phyloP scores from a whole-genome alignment of 495 filamentous ascomycete genomes.

The Podospora pseudopauciseta region DNA sequence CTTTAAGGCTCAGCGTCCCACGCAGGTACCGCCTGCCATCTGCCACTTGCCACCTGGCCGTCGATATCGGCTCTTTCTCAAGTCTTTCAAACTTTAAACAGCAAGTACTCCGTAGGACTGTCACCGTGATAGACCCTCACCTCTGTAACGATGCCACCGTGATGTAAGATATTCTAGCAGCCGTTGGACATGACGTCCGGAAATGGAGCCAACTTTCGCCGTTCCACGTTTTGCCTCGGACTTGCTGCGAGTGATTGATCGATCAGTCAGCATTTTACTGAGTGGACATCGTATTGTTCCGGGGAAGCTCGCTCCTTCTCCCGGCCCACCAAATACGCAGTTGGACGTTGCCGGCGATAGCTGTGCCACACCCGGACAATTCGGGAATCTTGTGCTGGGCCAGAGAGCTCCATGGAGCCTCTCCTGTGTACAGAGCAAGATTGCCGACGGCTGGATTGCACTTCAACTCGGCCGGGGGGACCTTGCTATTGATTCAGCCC shows the following conservation, averaged over 20 bases:
- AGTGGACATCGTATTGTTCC: neutral
- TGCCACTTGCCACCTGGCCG: no score
- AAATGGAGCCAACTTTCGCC: neutral
- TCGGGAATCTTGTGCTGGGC: neutral
- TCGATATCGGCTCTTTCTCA: no score
- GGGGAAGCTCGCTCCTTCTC: neutral
- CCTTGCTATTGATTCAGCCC: neutral
- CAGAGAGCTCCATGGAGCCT: neutral
- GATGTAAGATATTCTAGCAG: neutral
- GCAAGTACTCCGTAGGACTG: no score
- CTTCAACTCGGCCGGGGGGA: neutral
- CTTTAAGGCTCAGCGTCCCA: neutral
- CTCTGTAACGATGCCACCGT: conserved; percentile 1
- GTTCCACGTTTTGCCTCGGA: neutral
- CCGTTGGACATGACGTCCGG: neutral
- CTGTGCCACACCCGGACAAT: neutral
- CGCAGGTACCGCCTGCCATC: conserved; percentile 1
- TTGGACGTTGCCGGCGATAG: neutral
- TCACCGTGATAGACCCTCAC: neutral
- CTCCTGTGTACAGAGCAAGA: neutral
- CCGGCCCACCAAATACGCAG: neutral
- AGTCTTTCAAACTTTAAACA: no score
- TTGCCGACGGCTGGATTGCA: neutral
- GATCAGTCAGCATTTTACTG: neutral
- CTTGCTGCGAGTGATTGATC: neutral